Percentiles rank a stretch among this genome's conserved stretches.
Evolutionary conservation across 1,284 basidiomycete genomes (phyloP).

Genomic region (Ustilago curta): DNA sequence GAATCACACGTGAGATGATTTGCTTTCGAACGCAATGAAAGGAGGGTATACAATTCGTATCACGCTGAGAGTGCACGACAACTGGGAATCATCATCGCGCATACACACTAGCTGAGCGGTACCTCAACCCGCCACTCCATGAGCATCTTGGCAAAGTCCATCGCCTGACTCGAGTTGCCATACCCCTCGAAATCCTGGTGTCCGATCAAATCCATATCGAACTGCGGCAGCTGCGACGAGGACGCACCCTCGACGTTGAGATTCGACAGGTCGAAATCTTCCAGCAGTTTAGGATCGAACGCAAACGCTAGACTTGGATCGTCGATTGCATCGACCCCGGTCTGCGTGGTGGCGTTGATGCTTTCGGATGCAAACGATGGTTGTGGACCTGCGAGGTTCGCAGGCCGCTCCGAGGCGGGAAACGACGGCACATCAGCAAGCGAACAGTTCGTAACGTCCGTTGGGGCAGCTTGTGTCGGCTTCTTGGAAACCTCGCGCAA

Average conservation of each 20-base stretch:
- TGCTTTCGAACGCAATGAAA: background rate
- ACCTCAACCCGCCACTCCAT: slow-evolving; percentile 44
- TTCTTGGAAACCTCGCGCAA: slow-evolving; percentile 12
- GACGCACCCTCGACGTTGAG: slow-evolving; percentile 1
- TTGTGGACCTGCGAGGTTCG: background rate
- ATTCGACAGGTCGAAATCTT: slow-evolving; percentile 12
- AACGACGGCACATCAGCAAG: background rate
- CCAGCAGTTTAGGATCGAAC: slow-evolving; percentile 27
- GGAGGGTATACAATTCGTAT: background rate
- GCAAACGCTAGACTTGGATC: slow-evolving; percentile 6
- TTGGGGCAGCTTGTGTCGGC: background rate
- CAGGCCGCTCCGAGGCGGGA: background rate
- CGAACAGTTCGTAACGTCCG: background rate
- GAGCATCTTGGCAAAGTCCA: slow-evolving; percentile 52
- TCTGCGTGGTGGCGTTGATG: slow-evolving; percentile 6
- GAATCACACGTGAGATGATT: background rate
- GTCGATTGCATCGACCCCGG: slow-evolving; percentile 1
- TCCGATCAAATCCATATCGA: slow-evolving; percentile 44
- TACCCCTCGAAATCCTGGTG: slow-evolving; percentile 43
- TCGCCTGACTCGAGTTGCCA: slow-evolving; percentile 34
- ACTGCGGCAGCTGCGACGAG: slow-evolving; percentile 23
- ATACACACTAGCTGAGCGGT: slow-evolving; percentile 14
- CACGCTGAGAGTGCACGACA: background rate
- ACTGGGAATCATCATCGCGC: too few relatives aligned
- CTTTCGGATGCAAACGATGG: background rate